These are phyloP conservation scores for Umbilicus rupestris DNA, from an alignment of 164 flowering plant genomes.

Conservation along the genomic window DNA sequence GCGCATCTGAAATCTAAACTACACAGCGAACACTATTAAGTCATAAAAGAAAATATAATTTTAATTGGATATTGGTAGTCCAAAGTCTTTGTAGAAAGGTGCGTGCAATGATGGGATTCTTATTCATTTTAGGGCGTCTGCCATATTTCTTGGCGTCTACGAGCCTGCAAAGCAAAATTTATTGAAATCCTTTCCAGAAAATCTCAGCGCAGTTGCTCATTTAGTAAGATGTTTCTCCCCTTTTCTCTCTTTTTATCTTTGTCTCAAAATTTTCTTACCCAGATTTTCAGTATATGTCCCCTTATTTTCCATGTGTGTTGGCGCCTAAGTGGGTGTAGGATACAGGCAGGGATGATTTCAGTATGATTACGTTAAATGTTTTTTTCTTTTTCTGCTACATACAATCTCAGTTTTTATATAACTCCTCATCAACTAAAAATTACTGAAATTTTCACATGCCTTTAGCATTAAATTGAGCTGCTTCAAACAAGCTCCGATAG, in stretches of 20 bases:
- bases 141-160: slow-evolving; percentile 88
- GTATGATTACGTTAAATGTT: too few species aligned
- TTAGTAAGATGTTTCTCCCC: slow-evolving; percentile 39
- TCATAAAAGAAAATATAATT: background rate
- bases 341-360: too few species aligned
- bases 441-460: too few species aligned
- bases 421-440: too few species aligned
- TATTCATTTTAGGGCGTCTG: slow-evolving; percentile 63
- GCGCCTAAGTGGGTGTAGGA: too few species aligned
- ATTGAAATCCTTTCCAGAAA: slow-evolving; percentile 62
- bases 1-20: too few species aligned
- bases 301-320: too few species aligned
- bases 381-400: too few species aligned
- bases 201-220: slow-evolving; percentile 83
- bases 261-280: background rate
- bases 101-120: background rate
- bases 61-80: background rate
- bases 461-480: too few species aligned
- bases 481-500: too few species aligned
- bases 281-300: background rate
- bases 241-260: background rate
- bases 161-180: slow-evolving; percentile 87
- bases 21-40: background rate
- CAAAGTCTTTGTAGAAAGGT: background rate
- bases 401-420: too few species aligned